phyloP scores from a whole-genome alignment of 139 green algal species.

The Tetratostichococcus sp. region DNA sequence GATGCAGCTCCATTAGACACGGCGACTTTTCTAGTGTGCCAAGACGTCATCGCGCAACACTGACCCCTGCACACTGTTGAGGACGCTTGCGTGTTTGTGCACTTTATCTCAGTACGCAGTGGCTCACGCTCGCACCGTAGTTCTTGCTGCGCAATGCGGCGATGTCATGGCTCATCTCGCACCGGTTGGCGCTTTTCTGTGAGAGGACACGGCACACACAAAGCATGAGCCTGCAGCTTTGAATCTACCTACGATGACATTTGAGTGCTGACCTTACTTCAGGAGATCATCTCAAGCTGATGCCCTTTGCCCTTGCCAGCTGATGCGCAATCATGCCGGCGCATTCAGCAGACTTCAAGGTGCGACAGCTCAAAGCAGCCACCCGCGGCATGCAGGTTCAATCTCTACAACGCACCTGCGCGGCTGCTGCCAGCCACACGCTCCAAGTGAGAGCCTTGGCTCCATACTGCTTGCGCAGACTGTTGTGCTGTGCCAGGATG shows the following conservation, averaged over 20 bases:
- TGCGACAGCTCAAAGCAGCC: too few relatives aligned
- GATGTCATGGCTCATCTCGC: not conserved
- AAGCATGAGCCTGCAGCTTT: not conserved
- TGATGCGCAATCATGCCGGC: too few relatives aligned
- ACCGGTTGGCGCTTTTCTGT: not conserved
- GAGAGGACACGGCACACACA: not conserved
- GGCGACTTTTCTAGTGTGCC: too few relatives aligned
- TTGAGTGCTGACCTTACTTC: too few relatives aligned
- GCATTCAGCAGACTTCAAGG: too few relatives aligned
- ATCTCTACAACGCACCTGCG: not conserved
- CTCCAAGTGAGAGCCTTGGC: not conserved
- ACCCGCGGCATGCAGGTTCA: not conserved
- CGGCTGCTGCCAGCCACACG: not conserved
- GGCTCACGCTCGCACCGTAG: not conserved
- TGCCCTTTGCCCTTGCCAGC: too few relatives aligned
- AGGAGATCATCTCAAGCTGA: too few relatives aligned
- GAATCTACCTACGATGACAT: too few relatives aligned
- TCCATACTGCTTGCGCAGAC: not conserved
- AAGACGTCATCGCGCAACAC: too few relatives aligned
- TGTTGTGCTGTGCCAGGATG: not conserved
- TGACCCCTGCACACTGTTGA: too few relatives aligned
- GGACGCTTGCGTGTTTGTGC: too few relatives aligned
- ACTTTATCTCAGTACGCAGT: not conserved
- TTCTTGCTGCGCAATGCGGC: not conserved
- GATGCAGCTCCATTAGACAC: not conserved